Conservation (phyloP, 768 basidiomycete genomes). For the Coprinopsis cinerea region DNA sequence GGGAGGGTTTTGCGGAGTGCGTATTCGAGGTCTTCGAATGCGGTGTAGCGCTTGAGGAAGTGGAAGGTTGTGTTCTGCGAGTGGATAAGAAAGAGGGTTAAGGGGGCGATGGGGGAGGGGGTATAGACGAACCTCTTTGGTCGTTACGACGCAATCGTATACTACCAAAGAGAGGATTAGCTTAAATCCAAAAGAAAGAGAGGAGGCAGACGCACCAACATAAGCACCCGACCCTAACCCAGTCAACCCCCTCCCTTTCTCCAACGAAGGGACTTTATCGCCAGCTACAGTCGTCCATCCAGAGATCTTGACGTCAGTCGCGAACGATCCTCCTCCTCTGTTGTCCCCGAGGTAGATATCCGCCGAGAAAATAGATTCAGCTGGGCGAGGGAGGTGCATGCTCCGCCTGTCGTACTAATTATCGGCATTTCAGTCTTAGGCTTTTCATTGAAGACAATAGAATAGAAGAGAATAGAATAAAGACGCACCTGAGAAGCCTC, state of each 20-base stretch:
- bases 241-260: conserved; percentile 12
- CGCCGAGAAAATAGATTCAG: conserved; percentile 50
- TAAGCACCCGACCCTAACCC: conserved; percentile 48
- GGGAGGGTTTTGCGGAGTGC: conserved; percentile 47
- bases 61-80: conserved; percentile 56
- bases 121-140: conserved; percentile 44
- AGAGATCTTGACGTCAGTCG: conserved; percentile 56
- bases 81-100: conserved; percentile 6
- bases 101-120: neutral
- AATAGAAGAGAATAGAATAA: neutral
- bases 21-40: conserved; percentile 50
- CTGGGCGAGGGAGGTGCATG: conserved; percentile 9
- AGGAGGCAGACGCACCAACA: conserved; percentile 38
- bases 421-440: neutral
- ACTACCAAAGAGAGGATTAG: no score
- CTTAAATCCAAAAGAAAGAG: neutral
- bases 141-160: conserved; percentile 65
- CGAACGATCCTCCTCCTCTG: conserved; percentile 43
- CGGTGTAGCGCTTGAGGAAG: conserved; percentile 60
- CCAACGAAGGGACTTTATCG: conserved; percentile 12
- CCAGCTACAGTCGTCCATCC: conserved; percentile 72
- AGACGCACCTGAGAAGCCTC: conserved; percentile 18
- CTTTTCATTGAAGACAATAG: no score
- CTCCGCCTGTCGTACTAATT: neutral
- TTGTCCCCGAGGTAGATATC: conserved; percentile 71